Percentiles rank a stretch among this genome's conserved stretches.
phyloP scores from a whole-genome alignment of 1,139 yeast species.

The Kodamaea plutei region DNA sequence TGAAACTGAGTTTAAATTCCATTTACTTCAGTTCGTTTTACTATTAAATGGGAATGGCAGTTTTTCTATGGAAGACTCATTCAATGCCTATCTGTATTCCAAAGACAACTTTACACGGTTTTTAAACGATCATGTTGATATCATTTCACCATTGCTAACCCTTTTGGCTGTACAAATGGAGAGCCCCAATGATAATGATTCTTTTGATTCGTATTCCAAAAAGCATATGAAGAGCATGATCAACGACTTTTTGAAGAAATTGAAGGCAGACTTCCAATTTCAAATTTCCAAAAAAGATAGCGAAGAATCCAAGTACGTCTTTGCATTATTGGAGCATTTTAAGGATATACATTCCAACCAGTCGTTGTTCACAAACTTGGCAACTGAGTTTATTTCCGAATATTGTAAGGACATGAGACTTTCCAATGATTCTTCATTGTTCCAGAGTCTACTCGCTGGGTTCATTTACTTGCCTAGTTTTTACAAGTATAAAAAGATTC shows the following conservation, averaged over 20 bases:
- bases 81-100: conserved; percentile 54
- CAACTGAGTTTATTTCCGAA: conserved; percentile 58
- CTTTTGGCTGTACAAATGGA: conserved; percentile 24
- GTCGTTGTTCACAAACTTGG: conserved; percentile 30
- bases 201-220: conserved; percentile 13
- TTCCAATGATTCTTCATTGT: conserved; percentile 68
- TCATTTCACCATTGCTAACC: conserved; percentile 53
- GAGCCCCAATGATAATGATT: conserved; percentile 11
- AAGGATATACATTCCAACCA: conserved; percentile 34
- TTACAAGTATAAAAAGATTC: conserved; percentile 57
- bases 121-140: conserved; percentile 32
- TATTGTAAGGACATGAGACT: conserved; percentile 62
- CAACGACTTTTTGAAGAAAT: conserved; percentile 21
- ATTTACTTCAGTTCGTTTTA: conserved; percentile 53
- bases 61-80: conserved; percentile 23
- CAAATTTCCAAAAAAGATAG: conserved; percentile 15
- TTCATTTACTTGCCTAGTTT: conserved; percentile 68
- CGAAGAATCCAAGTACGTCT: conserved; percentile 37
- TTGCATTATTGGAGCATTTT: conserved; percentile 34
- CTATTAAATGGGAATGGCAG: conserved; percentile 29
- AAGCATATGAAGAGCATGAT: conserved; percentile 14
- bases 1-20: conserved; percentile 58
- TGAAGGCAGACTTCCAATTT: conserved; percentile 16
- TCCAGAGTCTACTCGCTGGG: conserved; percentile 66
- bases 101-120: conserved; percentile 48